phyloP scores from a whole-genome alignment of 108 stramenopile species.

The Discostella stelligeroides region DNA sequence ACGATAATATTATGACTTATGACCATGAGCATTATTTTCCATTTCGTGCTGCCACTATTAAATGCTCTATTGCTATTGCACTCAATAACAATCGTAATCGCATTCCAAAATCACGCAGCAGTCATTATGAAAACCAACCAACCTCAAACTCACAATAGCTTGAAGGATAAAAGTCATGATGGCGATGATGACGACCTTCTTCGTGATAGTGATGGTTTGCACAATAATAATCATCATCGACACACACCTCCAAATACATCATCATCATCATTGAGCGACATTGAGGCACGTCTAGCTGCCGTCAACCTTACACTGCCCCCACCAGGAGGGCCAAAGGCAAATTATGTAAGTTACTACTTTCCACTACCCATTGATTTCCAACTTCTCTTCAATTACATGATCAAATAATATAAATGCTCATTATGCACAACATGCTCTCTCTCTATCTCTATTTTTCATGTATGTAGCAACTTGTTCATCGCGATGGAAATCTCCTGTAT shows the following conservation, averaged over 20 bases:
- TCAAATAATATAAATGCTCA: not conserved
- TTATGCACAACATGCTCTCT: too few species aligned
- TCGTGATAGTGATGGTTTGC: not conserved
- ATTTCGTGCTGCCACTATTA: too few species aligned
- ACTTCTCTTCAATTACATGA: not conserved
- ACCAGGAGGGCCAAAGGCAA: slow-evolving; percentile 42
- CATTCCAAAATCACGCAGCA: not conserved
- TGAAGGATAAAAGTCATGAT: not conserved
- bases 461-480: slow-evolving; percentile 37
- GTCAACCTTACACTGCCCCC: slow-evolving; percentile 30
- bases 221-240: too few species aligned
- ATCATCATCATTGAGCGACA: slow-evolving; percentile 36
- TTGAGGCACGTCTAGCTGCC: slow-evolving; percentile 32
- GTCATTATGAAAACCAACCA: slow-evolving; percentile 3
- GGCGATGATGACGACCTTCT: not conserved
- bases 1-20: too few species aligned
- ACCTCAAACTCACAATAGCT: not conserved
- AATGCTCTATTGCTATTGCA: too few species aligned
- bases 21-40: too few species aligned
- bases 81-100: too few species aligned
- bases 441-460: not conserved
- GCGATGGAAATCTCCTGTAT: slow-evolving; percentile 52
- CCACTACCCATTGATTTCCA: not conserved
- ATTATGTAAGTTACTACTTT: slow-evolving; percentile 21
- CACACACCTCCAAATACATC: slow-evolving; percentile 13